Evolutionary conservation across 257 asterid genomes (phyloP).

Genomic region (Solanum sitiens): DNA sequence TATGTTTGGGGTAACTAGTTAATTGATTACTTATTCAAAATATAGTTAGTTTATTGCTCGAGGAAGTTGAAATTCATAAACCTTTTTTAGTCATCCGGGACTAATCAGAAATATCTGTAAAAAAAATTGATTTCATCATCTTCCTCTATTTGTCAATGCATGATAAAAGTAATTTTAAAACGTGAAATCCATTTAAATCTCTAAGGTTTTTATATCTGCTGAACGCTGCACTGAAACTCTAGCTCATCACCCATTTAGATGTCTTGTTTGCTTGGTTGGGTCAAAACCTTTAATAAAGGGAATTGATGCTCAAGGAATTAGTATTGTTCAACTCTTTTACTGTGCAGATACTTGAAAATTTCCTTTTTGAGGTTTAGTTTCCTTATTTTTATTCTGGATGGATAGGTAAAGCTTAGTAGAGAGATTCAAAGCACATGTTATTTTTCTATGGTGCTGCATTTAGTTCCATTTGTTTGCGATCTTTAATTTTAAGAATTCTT

Average conservation of each 20-base stretch:
- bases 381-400: neutral
- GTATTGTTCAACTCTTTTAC: neutral
- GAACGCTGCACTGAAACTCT: neutral
- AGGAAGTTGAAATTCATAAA: neutral
- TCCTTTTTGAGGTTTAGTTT: neutral
- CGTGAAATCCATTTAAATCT: neutral
- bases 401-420: neutral
- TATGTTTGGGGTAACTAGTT: neutral
- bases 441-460: neutral
- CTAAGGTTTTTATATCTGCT: neutral
- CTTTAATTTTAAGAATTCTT: neutral
- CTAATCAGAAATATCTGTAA: neutral
- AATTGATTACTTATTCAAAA: neutral
- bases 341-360: neutral
- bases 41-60: neutral
- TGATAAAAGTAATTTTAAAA: neutral
- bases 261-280: neutral
- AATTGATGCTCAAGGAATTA: neutral
- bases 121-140: neutral
- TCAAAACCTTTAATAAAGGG: neutral
- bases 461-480: neutral
- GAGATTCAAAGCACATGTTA: neutral
- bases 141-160: neutral
- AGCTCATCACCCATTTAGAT: neutral
- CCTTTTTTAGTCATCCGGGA: neutral